Evolutionary conservation across 2,329 filamentous ascomycete species (phyloP).

Genomic region (Geosmithia morbida): DNA sequence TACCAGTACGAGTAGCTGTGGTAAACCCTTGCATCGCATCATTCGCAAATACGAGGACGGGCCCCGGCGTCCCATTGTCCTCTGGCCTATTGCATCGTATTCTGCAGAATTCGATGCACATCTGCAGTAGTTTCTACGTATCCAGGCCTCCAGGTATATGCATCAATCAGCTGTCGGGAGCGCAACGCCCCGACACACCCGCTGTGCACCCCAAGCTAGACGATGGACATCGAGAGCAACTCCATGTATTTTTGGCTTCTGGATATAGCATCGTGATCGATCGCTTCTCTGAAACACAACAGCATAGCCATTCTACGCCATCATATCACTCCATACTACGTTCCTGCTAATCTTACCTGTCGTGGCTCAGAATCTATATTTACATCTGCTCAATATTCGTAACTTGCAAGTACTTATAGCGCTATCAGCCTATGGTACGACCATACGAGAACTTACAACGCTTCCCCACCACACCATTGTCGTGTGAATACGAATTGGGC

Average conservation of each 20-base stretch:
- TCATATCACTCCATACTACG: too few relatives aligned
- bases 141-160: not conserved
- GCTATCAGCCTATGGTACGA: too few relatives aligned
- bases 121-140: not conserved
- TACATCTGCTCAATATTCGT: too few relatives aligned
- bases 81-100: not conserved
- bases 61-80: not conserved
- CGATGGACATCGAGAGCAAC: too few relatives aligned
- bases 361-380: too few relatives aligned
- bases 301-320: too few relatives aligned
- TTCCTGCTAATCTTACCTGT: too few relatives aligned
- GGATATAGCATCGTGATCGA: too few relatives aligned
- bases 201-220: not conserved
- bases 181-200: not conserved
- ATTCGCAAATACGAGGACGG: not conserved
- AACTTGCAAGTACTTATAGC: too few relatives aligned
- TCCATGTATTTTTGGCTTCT: too few relatives aligned
- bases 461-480: not conserved
- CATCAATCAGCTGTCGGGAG: not conserved
- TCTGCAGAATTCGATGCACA: not conserved
- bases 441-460: not conserved
- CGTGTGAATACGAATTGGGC: not conserved
- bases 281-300: too few relatives aligned
- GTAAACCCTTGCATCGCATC: not conserved
- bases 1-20: too few relatives aligned